phyloP scores from a whole-genome alignment of 352 stramenopile genomes.

The Phytophthora pistaciae region DNA sequence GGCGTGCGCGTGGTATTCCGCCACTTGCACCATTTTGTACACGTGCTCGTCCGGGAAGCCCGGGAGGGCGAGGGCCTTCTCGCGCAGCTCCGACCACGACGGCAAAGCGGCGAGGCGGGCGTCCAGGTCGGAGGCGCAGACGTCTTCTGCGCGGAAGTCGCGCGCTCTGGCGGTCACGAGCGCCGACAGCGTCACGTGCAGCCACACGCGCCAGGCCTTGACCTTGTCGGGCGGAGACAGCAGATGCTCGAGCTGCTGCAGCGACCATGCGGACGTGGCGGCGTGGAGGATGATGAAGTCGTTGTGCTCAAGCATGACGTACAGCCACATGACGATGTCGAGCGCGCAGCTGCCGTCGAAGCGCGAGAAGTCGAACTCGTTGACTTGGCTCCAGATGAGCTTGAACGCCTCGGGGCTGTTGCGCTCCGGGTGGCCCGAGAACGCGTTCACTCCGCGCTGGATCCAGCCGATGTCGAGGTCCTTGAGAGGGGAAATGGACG shows the following conservation, averaged over 20 bases:
- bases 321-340: slow-evolving; percentile 50
- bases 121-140: slow-evolving; percentile 29
- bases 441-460: slow-evolving; percentile 38
- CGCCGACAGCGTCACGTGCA: slow-evolving; percentile 44
- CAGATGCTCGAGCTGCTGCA: slow-evolving; percentile 51
- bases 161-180: slow-evolving; percentile 30
- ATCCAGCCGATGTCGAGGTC: slow-evolving; percentile 43
- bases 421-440: slow-evolving; percentile 35
- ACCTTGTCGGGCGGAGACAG: slow-evolving; percentile 29
- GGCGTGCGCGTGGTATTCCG: slow-evolving; percentile 36
- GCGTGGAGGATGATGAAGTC: slow-evolving; percentile 52
- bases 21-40: slow-evolving; percentile 76
- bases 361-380: slow-evolving; percentile 36
- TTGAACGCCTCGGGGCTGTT: slow-evolving; percentile 37
- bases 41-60: slow-evolving; percentile 65
- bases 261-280: slow-evolving; percentile 46
- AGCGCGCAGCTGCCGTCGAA: slow-evolving; percentile 39
- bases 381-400: slow-evolving; percentile 33
- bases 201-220: slow-evolving; percentile 45
- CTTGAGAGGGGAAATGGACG: slow-evolving; percentile 27
- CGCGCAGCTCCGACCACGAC: slow-evolving; percentile 54
- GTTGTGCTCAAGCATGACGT: slow-evolving; percentile 46
- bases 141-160: slow-evolving; percentile 40
- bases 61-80: slow-evolving; percentile 36
- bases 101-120: slow-evolving; percentile 27